Conservation (phyloP, 768 basidiomycete genomes). For the Plicaturopsis crispa region DNA sequence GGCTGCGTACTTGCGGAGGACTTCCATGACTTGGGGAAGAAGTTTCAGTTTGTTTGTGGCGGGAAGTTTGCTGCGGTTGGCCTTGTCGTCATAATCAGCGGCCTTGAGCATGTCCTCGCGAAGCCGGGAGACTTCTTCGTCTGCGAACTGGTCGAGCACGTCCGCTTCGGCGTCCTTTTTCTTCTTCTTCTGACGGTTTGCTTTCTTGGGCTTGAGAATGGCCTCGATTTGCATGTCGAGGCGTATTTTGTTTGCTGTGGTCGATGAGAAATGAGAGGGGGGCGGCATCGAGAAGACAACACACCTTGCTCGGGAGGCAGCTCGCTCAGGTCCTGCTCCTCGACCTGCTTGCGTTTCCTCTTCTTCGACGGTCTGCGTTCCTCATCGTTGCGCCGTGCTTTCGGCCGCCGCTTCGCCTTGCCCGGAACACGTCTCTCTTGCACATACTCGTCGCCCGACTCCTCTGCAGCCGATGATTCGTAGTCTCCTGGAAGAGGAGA, state of each 20-base stretch:
- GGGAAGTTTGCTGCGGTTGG: constrained; percentile 74
- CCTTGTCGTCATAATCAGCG: constrained; percentile 74
- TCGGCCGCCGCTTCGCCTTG: constrained; percentile 17
- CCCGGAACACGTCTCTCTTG: constrained; percentile 19
- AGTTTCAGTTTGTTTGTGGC: constrained; percentile 80
- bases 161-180: constrained; percentile 82
- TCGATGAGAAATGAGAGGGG: constrained; percentile 5
- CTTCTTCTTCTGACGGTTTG: constrained; percentile 50
- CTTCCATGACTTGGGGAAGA: constrained; percentile 86
- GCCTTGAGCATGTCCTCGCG: constrained; percentile 83
- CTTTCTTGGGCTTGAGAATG: constrained; percentile 77
- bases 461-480: constrained; percentile 27
- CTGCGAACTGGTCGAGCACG: constrained; percentile 78
- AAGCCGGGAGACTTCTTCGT: constrained; percentile 87
- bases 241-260: constrained; percentile 63
- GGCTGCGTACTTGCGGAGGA: constrained; percentile 79
- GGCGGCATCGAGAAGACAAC: constrained; percentile 3
- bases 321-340: constrained; percentile 60
- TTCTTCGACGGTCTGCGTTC: constrained; percentile 30
- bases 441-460: constrained; percentile 49
- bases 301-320: constrained; percentile 75
- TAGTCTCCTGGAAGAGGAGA: constrained; percentile 21
- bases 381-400: constrained; percentile 33
- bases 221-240: constrained; percentile 83
- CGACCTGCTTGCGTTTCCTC: constrained; percentile 51